These are phyloP conservation scores for Phytomonas sp. DNA, from an alignment of 208 protist genomes.

Conservation along the genomic window DNA sequence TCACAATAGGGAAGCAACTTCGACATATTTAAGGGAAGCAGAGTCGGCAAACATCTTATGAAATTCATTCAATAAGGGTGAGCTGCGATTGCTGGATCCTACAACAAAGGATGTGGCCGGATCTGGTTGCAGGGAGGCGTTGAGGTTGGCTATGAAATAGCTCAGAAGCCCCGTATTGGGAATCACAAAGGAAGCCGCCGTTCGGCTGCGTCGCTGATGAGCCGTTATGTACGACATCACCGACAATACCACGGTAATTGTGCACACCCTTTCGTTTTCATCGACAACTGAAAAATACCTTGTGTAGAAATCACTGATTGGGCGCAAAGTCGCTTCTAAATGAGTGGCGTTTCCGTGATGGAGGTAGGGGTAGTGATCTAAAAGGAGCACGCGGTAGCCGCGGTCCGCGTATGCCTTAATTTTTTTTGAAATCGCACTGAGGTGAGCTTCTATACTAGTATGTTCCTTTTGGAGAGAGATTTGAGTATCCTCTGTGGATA, in stretches of 20 bases:
- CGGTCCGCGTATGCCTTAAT: conserved; percentile 25
- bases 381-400: conserved; percentile 61
- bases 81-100: conserved; percentile 21
- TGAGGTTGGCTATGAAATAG: conserved; percentile 57
- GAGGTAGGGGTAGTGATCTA: conserved; percentile 73
- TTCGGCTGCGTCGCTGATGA: not conserved
- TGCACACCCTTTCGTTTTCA: conserved; percentile 10
- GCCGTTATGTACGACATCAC: conserved; percentile 65
- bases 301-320: conserved; percentile 31
- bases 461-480: not conserved
- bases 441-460: not conserved
- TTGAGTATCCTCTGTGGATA: not conserved
- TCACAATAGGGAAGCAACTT: conserved; percentile 19
- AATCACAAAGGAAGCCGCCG: conserved; percentile 33
- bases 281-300: conserved; percentile 16
- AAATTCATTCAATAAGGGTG: conserved; percentile 12
- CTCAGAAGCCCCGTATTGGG: conserved; percentile 51
- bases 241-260: conserved; percentile 66
- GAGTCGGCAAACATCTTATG: conserved; percentile 30
- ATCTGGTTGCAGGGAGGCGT: conserved; percentile 59
- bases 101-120: conserved; percentile 37
- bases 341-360: conserved; percentile 57
- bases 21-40: conserved; percentile 23
- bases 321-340: conserved; percentile 30
- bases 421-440: not conserved